Conservation (phyloP, 768 basidiomycete genomes). For the Russula abietina region DNA sequence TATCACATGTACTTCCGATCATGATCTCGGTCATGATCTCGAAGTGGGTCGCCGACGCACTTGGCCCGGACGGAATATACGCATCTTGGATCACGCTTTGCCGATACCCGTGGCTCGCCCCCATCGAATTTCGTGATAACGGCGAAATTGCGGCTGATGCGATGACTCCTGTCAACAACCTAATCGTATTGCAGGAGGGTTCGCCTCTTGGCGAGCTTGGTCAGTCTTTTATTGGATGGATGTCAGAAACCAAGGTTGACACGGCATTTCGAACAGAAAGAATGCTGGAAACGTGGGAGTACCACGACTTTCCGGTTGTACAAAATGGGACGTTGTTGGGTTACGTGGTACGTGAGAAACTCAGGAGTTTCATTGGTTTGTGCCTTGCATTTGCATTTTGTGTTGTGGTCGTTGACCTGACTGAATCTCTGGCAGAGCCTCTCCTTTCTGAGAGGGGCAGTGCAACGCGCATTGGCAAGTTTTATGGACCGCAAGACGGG, state of each 20-base stretch:
- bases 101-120: slow-evolving; percentile 65
- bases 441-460: slow-evolving; percentile 6
- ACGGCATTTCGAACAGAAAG: slow-evolving; percentile 29
- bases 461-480: slow-evolving; percentile 9
- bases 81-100: slow-evolving; percentile 66
- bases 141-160: slow-evolving; percentile 55
- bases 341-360: slow-evolving; percentile 52
- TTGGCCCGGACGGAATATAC: slow-evolving; percentile 65
- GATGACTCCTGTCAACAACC: slow-evolving; percentile 48
- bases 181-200: slow-evolving; percentile 39
- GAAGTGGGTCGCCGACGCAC: slow-evolving; percentile 72
- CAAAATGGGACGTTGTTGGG: slow-evolving; percentile 48
- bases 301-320: slow-evolving; percentile 63
- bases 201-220: slow-evolving; percentile 47
- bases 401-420: neutral
- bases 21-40: slow-evolving; percentile 75
- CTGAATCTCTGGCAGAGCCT: slow-evolving; percentile 3
- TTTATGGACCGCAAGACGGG: neutral
- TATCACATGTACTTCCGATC: slow-evolving; percentile 76
- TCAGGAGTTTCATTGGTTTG: slow-evolving; percentile 37
- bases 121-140: slow-evolving; percentile 56
- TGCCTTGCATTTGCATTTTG: neutral
- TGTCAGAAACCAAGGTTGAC: neutral
- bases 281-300: slow-evolving; percentile 42
- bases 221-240: slow-evolving; percentile 21